Evolutionary conservation across 495 filamentous ascomycete genomes (phyloP).

Genomic region (Clavariopsis aquatica): DNA sequence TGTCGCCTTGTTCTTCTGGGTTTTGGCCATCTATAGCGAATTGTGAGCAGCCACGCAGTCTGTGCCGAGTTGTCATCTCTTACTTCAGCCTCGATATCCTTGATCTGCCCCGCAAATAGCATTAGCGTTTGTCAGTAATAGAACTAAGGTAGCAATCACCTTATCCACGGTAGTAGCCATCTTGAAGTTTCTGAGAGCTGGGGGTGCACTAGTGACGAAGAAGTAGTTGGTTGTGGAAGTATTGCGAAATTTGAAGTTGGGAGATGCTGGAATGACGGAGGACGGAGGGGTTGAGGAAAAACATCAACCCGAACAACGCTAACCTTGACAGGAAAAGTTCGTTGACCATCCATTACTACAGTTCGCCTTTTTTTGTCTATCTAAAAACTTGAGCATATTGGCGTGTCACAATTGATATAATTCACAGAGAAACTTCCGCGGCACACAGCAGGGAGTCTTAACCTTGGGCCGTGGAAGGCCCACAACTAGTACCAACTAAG

Average conservation of each 20-base stretch:
- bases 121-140: constrained; percentile 13
- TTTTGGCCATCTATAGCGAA: constrained; percentile 73
- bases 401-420: too few species aligned
- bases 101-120: constrained; percentile 68
- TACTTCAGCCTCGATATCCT: constrained; percentile 92
- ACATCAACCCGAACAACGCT: not conserved
- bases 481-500: not conserved
- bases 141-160: constrained; percentile 50
- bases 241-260: constrained; percentile 22
- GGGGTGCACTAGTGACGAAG: not conserved
- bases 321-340: not conserved
- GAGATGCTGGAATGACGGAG: constrained; percentile 9
- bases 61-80: constrained; percentile 45
- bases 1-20: constrained; percentile 98
- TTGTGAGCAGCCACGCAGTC: constrained; percentile 1
- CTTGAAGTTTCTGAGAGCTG: constrained; percentile 45
- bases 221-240: not conserved
- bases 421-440: too few species aligned
- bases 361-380: too few species aligned
- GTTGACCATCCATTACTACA: too few species aligned
- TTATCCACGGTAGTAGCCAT: constrained; percentile 98
- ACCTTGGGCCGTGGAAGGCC: too few species aligned
- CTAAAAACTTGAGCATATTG: too few species aligned
- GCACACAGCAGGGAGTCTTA: too few species aligned
- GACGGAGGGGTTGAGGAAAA: not conserved